Evolutionary conservation across 495 filamentous ascomycete genomes (phyloP).

Genomic region (Penicillium canescens): DNA sequence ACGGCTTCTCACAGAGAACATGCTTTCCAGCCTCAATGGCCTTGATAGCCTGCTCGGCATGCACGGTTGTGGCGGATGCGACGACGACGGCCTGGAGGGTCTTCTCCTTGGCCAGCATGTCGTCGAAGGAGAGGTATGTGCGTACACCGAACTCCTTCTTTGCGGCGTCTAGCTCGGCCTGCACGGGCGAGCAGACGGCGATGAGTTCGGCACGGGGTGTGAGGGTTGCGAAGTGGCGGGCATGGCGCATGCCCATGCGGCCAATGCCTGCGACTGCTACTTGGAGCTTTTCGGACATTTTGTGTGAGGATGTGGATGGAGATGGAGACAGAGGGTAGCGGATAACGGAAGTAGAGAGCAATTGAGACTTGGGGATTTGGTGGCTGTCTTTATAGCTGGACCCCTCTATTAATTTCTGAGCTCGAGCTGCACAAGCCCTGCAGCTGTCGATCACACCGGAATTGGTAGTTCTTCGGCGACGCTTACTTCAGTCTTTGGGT

Average conservation of each 20-base stretch:
- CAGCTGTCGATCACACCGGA: not conserved
- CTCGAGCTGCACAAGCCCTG: too few species aligned
- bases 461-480: not conserved
- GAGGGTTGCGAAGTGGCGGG: constrained; percentile 41
- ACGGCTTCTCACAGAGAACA: constrained; percentile 56
- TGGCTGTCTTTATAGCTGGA: too few species aligned
- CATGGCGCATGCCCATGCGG: constrained; percentile 53
- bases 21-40: constrained; percentile 50
- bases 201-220: constrained; percentile 48
- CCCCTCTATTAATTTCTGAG: too few species aligned
- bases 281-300: constrained; percentile 41
- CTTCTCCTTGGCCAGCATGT: constrained; percentile 43
- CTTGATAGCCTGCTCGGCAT: constrained; percentile 50
- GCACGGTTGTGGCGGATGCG: constrained; percentile 45
- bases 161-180: constrained; percentile 43
- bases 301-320: not conserved
- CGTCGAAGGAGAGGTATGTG: constrained; percentile 42
- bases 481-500: constrained; percentile 4
- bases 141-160: constrained; percentile 31
- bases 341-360: not conserved
- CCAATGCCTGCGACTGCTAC: constrained; percentile 51
- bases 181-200: constrained; percentile 43
- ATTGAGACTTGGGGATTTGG: not conserved
- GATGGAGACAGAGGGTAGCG: too few species aligned
- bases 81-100: constrained; percentile 50